These are phyloP conservation scores for Boletus rex-veris DNA, from an alignment of 768 basidiomycete species.

Conservation along the genomic window DNA sequence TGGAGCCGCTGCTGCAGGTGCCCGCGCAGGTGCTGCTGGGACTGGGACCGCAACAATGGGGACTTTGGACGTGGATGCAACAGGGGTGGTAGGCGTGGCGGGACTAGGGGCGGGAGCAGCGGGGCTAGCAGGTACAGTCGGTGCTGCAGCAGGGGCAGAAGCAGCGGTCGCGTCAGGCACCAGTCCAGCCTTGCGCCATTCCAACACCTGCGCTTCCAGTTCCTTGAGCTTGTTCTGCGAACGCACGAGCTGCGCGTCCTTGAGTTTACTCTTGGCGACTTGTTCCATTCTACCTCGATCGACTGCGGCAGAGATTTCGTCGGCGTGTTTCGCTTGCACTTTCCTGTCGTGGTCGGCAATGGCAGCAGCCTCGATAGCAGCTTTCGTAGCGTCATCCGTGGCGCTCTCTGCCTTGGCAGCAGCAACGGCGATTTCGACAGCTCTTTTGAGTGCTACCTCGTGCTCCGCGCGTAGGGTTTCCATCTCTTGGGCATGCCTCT, in stretches of 20 bases:
- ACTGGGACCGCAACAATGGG: conserved; percentile 8
- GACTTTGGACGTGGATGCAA: conserved; percentile 25
- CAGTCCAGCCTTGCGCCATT: conserved; percentile 50
- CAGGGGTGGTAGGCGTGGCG: conserved; percentile 27
- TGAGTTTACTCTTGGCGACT: conserved; percentile 58
- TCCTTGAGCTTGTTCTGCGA: conserved; percentile 63
- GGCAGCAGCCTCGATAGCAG: conserved; percentile 47
- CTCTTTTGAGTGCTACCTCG: conserved; percentile 49
- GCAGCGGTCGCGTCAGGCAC: conserved; percentile 38
- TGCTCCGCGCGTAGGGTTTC: conserved; percentile 53
- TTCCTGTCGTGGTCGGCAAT: conserved; percentile 48
- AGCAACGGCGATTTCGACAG: conserved; percentile 43
- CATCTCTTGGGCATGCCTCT: conserved; percentile 60
- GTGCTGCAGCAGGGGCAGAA: conserved; percentile 14
- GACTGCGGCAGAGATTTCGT: conserved; percentile 61
- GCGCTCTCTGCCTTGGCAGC: conserved; percentile 36
- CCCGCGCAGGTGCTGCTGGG: neutral
- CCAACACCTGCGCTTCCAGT: conserved; percentile 59
- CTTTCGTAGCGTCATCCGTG: conserved; percentile 37
- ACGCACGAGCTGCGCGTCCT: conserved; percentile 65
- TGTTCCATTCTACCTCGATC: conserved; percentile 69
- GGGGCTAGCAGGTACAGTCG: conserved; percentile 6
- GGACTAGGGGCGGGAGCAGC: conserved; percentile 16
- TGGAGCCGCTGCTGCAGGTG: conserved; percentile 13
- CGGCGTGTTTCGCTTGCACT: conserved; percentile 43